Evolutionary conservation across 202 grass and related monocot species (phyloP).

Genomic region (Panicum hallii): DNA sequence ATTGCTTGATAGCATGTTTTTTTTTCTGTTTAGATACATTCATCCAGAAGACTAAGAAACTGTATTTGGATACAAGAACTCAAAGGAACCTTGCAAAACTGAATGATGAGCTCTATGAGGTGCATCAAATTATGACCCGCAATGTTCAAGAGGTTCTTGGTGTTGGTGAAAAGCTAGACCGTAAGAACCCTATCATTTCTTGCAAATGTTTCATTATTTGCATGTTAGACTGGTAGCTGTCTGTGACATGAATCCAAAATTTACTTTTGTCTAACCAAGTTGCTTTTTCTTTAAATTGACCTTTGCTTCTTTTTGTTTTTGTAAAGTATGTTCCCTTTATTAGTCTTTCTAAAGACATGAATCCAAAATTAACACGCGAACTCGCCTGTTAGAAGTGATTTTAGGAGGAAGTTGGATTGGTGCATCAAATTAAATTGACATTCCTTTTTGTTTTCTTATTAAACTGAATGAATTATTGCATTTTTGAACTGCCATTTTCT

Average conservation of each 20-base stretch:
- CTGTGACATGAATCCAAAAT: not conserved
- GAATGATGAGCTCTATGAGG: constrained; percentile 98
- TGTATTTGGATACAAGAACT: constrained; percentile 94
- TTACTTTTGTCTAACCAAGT: not conserved
- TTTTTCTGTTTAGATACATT: constrained; percentile 81
- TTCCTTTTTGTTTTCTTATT: constrained; percentile 20
- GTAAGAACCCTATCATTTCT: constrained; percentile 58
- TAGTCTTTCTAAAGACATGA: not conserved
- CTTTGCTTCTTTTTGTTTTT: not conserved
- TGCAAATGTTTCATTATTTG: constrained; percentile 24
- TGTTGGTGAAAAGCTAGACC: constrained; percentile 96
- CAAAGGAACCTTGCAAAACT: constrained; percentile 95
- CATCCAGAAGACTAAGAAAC: constrained; percentile 99
- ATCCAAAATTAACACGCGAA: too few species aligned
- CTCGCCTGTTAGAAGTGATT: too few species aligned
- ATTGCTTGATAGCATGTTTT: constrained; percentile 34
- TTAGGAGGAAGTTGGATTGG: too few species aligned
- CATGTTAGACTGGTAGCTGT: constrained; percentile 20
- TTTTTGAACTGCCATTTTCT: not conserved
- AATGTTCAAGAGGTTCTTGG: constrained; percentile 99
- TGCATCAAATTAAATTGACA: too few species aligned
- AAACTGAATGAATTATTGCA: not conserved
- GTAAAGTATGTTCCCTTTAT: not conserved
- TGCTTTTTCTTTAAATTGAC: not conserved
- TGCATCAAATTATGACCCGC: constrained; percentile 98